These are phyloP conservation scores for Leccinum incarnatum DNA, from an alignment of 768 basidiomycete species.

Conservation along the genomic window DNA sequence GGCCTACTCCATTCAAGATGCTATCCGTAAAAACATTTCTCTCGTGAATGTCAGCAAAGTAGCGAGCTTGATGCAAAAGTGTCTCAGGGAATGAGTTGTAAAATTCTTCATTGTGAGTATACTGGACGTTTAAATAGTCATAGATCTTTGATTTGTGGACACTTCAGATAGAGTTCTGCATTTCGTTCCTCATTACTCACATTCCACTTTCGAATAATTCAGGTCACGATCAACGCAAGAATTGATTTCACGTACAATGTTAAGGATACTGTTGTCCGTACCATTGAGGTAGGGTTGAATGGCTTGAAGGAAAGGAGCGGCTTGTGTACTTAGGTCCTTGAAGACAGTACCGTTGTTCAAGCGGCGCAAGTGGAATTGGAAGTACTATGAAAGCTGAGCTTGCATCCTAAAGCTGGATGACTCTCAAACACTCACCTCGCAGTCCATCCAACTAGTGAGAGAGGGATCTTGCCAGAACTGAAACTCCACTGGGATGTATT, in stretches of 20 bases:
- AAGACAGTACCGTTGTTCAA: conserved; percentile 39
- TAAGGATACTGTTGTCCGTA: conserved; percentile 58
- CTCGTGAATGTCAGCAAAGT: conserved; percentile 77
- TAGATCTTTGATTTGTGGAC: conserved; percentile 47
- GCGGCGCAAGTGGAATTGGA: conserved; percentile 25
- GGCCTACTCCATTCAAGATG: conserved; percentile 60
- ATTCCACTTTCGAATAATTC: conserved; percentile 55
- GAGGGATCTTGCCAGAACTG: conserved; percentile 58
- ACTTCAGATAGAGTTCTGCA: neutral
- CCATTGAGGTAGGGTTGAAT: conserved; percentile 68
- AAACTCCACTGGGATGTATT: conserved; percentile 63
- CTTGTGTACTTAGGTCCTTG: conserved; percentile 51
- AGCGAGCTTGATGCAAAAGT: conserved; percentile 66
- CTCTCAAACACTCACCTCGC: conserved; percentile 36
- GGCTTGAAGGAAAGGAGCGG: conserved; percentile 61
- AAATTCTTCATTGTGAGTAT: conserved; percentile 79
- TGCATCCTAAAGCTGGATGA: neutral
- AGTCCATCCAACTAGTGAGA: conserved; percentile 75
- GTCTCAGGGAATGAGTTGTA: conserved; percentile 68
- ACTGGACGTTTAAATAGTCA: conserved; percentile 73
- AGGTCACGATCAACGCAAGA: conserved; percentile 5
- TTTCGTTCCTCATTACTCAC: conserved; percentile 39
- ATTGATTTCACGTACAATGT: conserved; percentile 49
- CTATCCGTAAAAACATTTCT: conserved; percentile 65
- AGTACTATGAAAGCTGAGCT: conserved; percentile 20